Conservation (phyloP, 345 rosid genomes). For the Microcos paniculata region DNA sequence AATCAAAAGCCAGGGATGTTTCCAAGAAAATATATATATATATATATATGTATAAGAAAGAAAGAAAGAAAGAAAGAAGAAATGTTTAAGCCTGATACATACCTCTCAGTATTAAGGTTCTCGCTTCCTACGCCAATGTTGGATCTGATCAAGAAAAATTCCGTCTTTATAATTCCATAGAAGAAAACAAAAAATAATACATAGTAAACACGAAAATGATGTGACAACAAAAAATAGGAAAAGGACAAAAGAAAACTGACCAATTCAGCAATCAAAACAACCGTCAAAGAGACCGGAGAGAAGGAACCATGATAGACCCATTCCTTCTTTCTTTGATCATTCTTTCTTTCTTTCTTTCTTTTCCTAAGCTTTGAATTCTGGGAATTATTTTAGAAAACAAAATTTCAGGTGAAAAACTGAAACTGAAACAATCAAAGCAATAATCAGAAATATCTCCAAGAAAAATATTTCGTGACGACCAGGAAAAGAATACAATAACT, state of each 20-base stretch:
- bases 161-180: slow-evolving; percentile 20
- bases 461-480: background rate
- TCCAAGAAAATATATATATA: background rate
- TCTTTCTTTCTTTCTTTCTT: background rate
- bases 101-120: slow-evolving; percentile 28
- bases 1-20: background rate
- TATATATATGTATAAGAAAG: too few species aligned
- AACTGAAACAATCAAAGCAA: background rate
- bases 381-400: background rate
- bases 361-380: slow-evolving; percentile 2
- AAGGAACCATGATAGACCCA: background rate
- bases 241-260: background rate
- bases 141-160: slow-evolving; percentile 18
- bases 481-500: background rate
- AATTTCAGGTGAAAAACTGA: background rate
- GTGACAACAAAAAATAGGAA: background rate
- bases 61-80: background rate
- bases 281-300: background rate
- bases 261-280: background rate
- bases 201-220: background rate
- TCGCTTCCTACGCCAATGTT: slow-evolving; percentile 5
- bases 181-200: background rate
- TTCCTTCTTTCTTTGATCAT: background rate
- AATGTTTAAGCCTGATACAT: background rate
- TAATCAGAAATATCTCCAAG: background rate